Evolutionary conservation across 495 filamentous ascomycete genomes (phyloP).

Genomic region (Cercophora newfieldiana): DNA sequence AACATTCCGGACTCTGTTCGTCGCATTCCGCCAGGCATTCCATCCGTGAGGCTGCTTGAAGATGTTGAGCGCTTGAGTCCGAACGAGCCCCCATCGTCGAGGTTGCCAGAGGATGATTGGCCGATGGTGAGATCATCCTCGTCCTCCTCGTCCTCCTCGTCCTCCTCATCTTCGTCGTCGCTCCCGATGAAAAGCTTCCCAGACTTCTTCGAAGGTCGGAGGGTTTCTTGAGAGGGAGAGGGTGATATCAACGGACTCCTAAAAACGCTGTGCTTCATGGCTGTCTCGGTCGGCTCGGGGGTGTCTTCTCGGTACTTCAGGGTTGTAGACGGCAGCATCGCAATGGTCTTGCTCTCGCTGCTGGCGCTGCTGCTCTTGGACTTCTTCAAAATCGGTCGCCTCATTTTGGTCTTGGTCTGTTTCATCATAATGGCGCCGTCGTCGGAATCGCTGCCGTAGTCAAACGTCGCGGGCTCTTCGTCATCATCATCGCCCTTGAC

Average conservation of each 20-base stretch:
- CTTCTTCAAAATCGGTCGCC: conserved; percentile 43
- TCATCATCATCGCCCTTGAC: conserved; percentile 74
- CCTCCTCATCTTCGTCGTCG: conserved; percentile 48
- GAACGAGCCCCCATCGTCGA: conserved; percentile 16
- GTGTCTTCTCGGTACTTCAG: conserved; percentile 85
- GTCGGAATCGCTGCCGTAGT: conserved; percentile 65
- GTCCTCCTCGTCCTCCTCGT: conserved; percentile 67
- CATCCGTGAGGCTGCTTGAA: conserved; percentile 31
- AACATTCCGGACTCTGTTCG: conserved; percentile 81
- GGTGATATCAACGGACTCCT: conserved; percentile 58
- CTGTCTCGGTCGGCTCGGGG: conserved; percentile 64
- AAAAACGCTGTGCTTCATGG: conserved; percentile 53
- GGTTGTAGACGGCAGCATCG: conserved; percentile 87
- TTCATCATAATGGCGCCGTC: conserved; percentile 89
- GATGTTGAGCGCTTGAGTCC: conserved; percentile 40
- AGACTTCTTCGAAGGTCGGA: conserved; percentile 69
- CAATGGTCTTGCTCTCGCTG: conserved; percentile 84
- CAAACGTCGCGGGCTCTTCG: conserved; percentile 49
- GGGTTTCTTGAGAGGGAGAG: conserved; percentile 74
- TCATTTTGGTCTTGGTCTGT: conserved; percentile 47
- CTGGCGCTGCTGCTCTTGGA: conserved; percentile 52
- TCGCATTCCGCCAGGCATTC: conserved; percentile 58
- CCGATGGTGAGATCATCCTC: conserved; percentile 51
- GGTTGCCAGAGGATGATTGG: conserved; percentile 16
- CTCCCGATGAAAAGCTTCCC: conserved; percentile 62